Conservation (phyloP, 2,329 filamentous ascomycete species). For the Colletotrichum neosansevieriae region DNA sequence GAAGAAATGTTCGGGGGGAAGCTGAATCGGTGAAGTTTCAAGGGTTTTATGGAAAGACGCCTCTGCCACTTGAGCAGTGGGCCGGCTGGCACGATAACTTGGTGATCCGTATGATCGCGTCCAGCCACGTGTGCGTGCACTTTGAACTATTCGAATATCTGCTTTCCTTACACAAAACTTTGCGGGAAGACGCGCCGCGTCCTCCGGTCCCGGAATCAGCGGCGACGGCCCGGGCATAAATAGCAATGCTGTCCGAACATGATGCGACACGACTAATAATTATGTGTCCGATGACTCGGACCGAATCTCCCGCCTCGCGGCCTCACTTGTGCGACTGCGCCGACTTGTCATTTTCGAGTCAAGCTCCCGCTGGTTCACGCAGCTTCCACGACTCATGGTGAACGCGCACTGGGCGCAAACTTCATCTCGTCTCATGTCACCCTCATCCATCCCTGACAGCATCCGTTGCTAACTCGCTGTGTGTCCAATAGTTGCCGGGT, state of each 20-base stretch:
- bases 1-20: too few species aligned
- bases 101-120: too few species aligned
- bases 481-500: background rate
- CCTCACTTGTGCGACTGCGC: background rate
- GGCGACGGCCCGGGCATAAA: background rate
- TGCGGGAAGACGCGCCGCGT: too few species aligned
- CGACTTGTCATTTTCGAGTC: background rate
- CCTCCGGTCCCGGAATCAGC: too few species aligned
- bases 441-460: background rate
- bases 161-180: too few species aligned
- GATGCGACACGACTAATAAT: background rate
- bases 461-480: background rate
- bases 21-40: too few species aligned
- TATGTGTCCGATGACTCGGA: background rate
- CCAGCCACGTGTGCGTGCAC: too few species aligned
- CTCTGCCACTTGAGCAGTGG: too few species aligned
- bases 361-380: background rate
- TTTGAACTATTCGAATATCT: too few species aligned
- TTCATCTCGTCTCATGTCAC: slow-evolving; percentile 16
- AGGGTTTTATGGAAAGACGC: too few species aligned
- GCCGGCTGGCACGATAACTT: too few species aligned
- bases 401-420: background rate
- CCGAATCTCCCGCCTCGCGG: too few species aligned
- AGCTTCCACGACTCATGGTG: background rate
- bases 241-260: background rate